These are phyloP conservation scores for Basipetospora chlamydospora DNA, from an alignment of 2,329 filamentous ascomycete genomes.

Conservation along the genomic window DNA sequence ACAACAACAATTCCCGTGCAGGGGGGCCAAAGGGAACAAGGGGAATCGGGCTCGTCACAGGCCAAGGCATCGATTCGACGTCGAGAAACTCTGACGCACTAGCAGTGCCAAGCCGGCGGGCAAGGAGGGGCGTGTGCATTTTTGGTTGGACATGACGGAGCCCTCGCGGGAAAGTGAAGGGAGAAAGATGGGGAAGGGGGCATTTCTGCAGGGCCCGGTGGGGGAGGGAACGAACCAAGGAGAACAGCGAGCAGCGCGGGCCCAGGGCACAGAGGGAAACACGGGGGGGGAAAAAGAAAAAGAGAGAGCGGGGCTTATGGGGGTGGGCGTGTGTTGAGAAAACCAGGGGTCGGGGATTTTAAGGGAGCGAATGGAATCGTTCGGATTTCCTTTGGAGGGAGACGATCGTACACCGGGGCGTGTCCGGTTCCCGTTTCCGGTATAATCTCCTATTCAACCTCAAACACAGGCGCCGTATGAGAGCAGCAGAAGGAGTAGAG, in stretches of 20 bases:
- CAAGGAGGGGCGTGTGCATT: slow-evolving; percentile 1
- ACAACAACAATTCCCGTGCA: too few relatives aligned
- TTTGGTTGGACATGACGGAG: slow-evolving; percentile 1
- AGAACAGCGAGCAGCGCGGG: too few relatives aligned
- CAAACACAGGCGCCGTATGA: slow-evolving; percentile 5
- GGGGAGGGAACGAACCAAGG: not conserved
- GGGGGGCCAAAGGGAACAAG: too few relatives aligned
- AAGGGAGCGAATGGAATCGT: too few relatives aligned
- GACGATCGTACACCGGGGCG: slow-evolving; percentile 4
- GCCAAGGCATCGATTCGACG: too few relatives aligned
- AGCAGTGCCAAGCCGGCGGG: slow-evolving; percentile 1
- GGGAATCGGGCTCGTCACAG: too few relatives aligned
- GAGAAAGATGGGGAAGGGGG: not conserved
- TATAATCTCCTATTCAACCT: slow-evolving; percentile 3
- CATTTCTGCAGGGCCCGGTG: too few relatives aligned
- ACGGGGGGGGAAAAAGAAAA: too few relatives aligned
- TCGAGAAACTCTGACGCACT: not conserved
- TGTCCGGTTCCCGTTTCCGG: slow-evolving; percentile 1
- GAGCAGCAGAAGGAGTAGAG: not conserved
- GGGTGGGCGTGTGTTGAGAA: not conserved
- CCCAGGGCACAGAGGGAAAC: too few relatives aligned
- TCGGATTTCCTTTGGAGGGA: not conserved
- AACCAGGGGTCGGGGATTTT: not conserved
- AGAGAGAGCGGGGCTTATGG: too few relatives aligned
- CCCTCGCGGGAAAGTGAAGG: not conserved